A percentile compares a stretch with the other conserved stretches of the same genome.
Evolutionary conservation across 1,139 yeast genomes (phyloP).

Genomic region (Candida sanyaensis): DNA sequence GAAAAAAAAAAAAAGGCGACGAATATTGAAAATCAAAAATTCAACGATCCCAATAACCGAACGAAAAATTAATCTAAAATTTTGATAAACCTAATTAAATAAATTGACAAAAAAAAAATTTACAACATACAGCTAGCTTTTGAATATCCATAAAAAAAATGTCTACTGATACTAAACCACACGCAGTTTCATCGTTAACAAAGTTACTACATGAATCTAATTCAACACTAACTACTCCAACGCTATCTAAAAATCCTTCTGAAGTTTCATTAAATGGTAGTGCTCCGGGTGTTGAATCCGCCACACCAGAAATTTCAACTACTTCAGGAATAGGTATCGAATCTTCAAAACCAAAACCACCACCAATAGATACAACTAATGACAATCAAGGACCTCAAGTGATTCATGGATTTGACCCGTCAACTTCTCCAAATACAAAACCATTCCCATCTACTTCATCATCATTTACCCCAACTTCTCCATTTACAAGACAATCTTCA

Average conservation of each 20-base stretch:
- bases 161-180: slow-evolving; percentile 11
- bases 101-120: no score
- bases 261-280: slow-evolving; percentile 8
- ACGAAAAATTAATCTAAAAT: no score
- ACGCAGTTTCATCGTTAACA: slow-evolving; percentile 41
- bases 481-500: slow-evolving; percentile 14
- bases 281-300: not conserved
- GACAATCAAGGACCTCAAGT: slow-evolving; percentile 12
- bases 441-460: slow-evolving; percentile 15
- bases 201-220: slow-evolving; percentile 41
- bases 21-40: no score
- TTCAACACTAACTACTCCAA: slow-evolving; percentile 20
- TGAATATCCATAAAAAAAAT: not conserved
- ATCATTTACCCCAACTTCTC: slow-evolving; percentile 18
- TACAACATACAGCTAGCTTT: not conserved
- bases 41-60: no score
- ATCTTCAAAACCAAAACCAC: slow-evolving; percentile 5
- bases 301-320: slow-evolving; percentile 2
- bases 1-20: no score
- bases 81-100: no score
- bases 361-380: slow-evolving; percentile 6
- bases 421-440: slow-evolving; percentile 12
- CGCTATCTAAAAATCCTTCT: slow-evolving; percentile 26
- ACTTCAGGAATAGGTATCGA: not conserved
- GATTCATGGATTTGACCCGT: slow-evolving; percentile 22